Base-by-base conservation (phyloP, 768 basidiomycete species). In the Lactarius akahatsu region DNA sequence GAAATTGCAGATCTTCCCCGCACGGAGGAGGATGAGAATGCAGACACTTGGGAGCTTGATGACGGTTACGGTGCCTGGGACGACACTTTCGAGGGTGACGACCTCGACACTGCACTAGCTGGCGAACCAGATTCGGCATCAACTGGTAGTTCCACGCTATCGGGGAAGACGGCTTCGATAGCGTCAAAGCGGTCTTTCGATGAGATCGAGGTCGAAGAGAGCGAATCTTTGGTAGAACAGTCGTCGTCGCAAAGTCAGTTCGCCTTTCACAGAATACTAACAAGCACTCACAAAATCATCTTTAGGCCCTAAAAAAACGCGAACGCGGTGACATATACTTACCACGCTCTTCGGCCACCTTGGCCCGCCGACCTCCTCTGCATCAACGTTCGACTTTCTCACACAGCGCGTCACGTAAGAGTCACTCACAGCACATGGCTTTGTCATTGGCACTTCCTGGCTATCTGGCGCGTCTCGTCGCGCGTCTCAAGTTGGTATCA, bases 21-120 rank as follows among this genome's bases (percentile, higher is more conserved):
- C 20, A 32, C 61, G 3, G 61, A 58, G 20, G 62, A 60, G 6
- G 62, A 63, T 13, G 66, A 67, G 2, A 63, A 67, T 23, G 50
- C 62, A 43, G 66, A 67, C 28, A 57, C 34, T 60, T 67, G 66
- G 66, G 66, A 67, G 15, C 66, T 67, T 45, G 66, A 67, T 59
- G 66, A 67, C 10, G 58, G 62, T 58, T 43, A 60, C 34, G 58
- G n/a, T 30, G 52, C 23, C n/a, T 63, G 66, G 62, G 66, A 67
- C 7, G 66, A 60, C 15, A 18, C 58, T 13, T 26, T 59, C 20
- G 66, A 59, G 23, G 62, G 62, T 34, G 62, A 67, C 34, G 62
- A 67, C 28, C 36, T 63, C 7, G 62, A 63, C 59, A 16, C 36
- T 23, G 66, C 32, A 7, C 36, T 59, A 11, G 62, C 45, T n/a